Percentiles rank a stretch among this genome's conserved stretches.
Conservation (phyloP, 1,139 yeast species). For the Hemisphaericaspora xylanilytica region DNA sequence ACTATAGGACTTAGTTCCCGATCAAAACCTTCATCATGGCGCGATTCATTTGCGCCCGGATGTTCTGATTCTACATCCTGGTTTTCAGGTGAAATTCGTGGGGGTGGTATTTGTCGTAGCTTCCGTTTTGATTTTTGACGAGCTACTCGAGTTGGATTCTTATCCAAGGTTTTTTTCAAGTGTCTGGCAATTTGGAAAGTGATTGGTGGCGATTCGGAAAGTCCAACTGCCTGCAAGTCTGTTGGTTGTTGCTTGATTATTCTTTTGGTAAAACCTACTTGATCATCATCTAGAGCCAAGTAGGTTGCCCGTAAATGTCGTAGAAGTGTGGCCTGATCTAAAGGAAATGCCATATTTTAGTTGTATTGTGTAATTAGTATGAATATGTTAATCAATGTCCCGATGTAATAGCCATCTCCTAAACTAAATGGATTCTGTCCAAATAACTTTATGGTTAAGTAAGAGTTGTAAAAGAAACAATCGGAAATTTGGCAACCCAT, state of each 20-base stretch:
- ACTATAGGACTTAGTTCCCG: slow-evolving; percentile 2
- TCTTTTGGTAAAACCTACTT: slow-evolving; percentile 21
- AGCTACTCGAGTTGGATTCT: background rate
- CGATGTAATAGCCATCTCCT: no score
- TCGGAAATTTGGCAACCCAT: no score
- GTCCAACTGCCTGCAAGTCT: background rate
- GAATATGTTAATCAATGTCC: no score
- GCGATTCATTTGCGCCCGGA: slow-evolving; percentile 2
- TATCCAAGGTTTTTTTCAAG: slow-evolving; percentile 14
- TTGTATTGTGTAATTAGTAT: background rate
- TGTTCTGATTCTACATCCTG: slow-evolving; percentile 3
- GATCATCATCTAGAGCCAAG: slow-evolving; percentile 26
- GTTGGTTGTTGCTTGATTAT: slow-evolving; percentile 21
- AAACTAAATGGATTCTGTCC: no score
- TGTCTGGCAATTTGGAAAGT: slow-evolving; percentile 28
- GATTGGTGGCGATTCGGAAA: slow-evolving; percentile 37
- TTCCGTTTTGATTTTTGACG: slow-evolving; percentile 4
- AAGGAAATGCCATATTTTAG: slow-evolving; percentile 36
- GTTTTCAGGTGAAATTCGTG: background rate
- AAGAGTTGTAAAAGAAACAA: no score
- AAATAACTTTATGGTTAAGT: no score
- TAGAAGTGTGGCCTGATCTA: slow-evolving; percentile 29
- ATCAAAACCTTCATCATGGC: background rate
- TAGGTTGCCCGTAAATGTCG: slow-evolving; percentile 34
- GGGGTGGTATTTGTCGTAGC: background rate